phyloP scores from a whole-genome alignment of 768 basidiomycete species.

The Scleroderma citrinum region DNA sequence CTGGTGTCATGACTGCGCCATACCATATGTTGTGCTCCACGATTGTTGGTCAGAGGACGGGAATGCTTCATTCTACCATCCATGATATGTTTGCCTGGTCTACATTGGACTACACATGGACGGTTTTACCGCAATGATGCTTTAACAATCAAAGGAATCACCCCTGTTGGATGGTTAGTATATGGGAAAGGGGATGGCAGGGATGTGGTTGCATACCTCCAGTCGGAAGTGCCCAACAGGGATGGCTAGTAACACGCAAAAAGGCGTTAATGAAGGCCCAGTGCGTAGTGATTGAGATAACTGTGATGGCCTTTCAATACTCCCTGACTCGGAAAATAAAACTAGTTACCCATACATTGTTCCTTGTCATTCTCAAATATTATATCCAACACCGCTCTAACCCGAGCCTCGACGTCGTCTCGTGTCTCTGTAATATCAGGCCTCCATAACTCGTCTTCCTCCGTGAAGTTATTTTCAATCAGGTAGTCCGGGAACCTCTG shows the following conservation, averaged over 20 bases:
- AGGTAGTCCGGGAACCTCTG: constrained; percentile 42
- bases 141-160: constrained; percentile 21
- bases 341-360: constrained; percentile 38
- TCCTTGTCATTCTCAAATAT: constrained; percentile 44
- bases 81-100: too few species aligned
- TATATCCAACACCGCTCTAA: constrained; percentile 44
- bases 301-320: constrained; percentile 26
- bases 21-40: too few species aligned
- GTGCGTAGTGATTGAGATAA: constrained; percentile 64
- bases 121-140: neutral
- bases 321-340: neutral
- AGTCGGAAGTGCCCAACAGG: constrained; percentile 44
- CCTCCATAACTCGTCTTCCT: constrained; percentile 60
- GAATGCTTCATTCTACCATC: too few species aligned
- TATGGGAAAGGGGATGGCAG: neutral
- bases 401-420: constrained; percentile 42
- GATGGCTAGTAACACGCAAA: constrained; percentile 42
- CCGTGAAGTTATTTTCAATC: constrained; percentile 54
- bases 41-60: too few species aligned
- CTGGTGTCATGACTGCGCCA: too few species aligned
- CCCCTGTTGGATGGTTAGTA: constrained; percentile 9
- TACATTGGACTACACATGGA: neutral
- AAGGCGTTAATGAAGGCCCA: constrained; percentile 56
- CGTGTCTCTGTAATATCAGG: constrained; percentile 48
- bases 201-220: constrained; percentile 45